Evolutionary conservation across 306 rosid genomes (phyloP).

Genomic region (Hippophae rhamnoides): DNA sequence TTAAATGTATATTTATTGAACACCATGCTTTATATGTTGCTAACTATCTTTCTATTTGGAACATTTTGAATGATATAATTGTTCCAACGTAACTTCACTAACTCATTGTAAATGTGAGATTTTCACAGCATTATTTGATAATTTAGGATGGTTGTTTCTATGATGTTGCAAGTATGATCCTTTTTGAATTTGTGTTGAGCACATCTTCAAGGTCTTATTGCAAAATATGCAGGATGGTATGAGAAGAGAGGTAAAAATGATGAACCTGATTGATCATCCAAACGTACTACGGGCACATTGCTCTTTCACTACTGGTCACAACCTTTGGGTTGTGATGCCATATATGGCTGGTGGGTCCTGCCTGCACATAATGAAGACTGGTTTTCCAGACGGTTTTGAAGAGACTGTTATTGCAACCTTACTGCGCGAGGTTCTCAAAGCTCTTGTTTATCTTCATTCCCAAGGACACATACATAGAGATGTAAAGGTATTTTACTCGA

Average conservation of each 20-base stretch:
- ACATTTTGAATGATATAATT: too few relatives aligned
- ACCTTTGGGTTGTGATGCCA: constrained; percentile 99
- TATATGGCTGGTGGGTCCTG: constrained; percentile 98
- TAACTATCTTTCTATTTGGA: too few relatives aligned
- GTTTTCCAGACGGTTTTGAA: constrained; percentile 77
- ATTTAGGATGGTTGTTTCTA: too few relatives aligned
- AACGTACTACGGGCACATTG: constrained; percentile 82
- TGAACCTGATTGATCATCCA: constrained; percentile 79
- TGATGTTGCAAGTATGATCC: too few relatives aligned
- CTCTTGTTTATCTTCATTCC: constrained; percentile 90
- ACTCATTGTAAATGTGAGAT: too few relatives aligned
- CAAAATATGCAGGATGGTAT: constrained; percentile 78
- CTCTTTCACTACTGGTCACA: constrained; percentile 81
- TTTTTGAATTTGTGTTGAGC: too few relatives aligned
- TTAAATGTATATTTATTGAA: too few relatives aligned
- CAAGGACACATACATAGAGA: constrained; percentile 97
- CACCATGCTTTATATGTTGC: too few relatives aligned
- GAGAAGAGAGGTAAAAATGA: constrained; percentile 79
- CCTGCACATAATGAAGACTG: constrained; percentile 87
- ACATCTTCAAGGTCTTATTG: background rate
- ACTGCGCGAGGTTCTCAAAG: constrained; percentile 82
- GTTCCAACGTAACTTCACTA: too few relatives aligned
- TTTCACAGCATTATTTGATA: too few relatives aligned
- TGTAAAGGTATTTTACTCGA: constrained; percentile 57
- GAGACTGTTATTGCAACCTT: constrained; percentile 87